Base-by-base conservation (phyloP, 805 yeast species). In the Phaffomyces antillensis region DNA sequence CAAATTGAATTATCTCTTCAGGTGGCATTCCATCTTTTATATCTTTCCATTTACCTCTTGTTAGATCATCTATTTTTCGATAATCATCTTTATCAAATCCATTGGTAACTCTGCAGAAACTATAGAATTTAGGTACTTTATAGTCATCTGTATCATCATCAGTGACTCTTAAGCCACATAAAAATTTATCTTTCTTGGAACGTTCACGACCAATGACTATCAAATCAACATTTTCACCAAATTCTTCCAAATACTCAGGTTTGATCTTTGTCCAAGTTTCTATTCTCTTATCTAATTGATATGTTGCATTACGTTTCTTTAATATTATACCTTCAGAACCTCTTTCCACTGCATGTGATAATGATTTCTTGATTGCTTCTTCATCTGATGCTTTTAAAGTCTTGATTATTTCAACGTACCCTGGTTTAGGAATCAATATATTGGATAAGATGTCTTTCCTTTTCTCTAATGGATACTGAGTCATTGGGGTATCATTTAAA, bases 241-340 rank as follows among this genome's bases (percentile, higher is more conserved):
- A 84, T 47, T 83, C 87, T 44, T 80, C 83, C 43, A 89, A 67
- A 58, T 89, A 90, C 53, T 90, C 96, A 0, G 98, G 98, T 60
- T 91, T 91, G 2, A 91, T 76, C 57, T 91, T 91, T 15, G 88
- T 68, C 96, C 97, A 91, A n/a, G 72, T 64, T 16, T 73, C 75
- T 37, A 72, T 71, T 41, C 88, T 66, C 31, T 72, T 74, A n/a
- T 79, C 86, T 15, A 85, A 71, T 3, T 64, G 59, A 59, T 91
- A 91, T 15, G 60, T 64, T 2, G 84, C 71, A 12, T 66, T 61
- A 1, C 79, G 75, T 50, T 79, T 73, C 58, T 91, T 91, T 35
- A 91, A 63, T 44, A 91, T 77, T 9, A 91, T 66, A 0, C 99
- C 99, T 61, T 91, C 99, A 18, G 87, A 75, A 41, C 83, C 73